Conservation (phyloP, 805 yeast genomes). For the Yamadazyma insecticola region DNA sequence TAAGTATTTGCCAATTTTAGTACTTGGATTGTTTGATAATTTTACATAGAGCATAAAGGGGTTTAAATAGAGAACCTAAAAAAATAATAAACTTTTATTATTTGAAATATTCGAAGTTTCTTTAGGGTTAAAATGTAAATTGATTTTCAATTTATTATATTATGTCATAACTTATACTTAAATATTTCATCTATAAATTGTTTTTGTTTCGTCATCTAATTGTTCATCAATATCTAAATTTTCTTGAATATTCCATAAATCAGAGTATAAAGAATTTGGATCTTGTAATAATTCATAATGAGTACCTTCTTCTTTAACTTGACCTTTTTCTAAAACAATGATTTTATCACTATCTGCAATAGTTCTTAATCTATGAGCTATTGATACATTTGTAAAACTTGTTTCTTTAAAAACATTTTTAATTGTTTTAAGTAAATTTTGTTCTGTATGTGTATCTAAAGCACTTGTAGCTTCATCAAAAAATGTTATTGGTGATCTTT, state of each 20-base stretch:
- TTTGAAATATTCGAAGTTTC: too few species aligned
- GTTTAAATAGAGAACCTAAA: too few species aligned
- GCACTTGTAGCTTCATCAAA: slow-evolving; percentile 98
- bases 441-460: slow-evolving; percentile 94
- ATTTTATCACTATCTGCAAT: slow-evolving; percentile 93
- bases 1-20: too few species aligned
- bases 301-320: slow-evolving; percentile 83
- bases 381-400: slow-evolving; percentile 73
- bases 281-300: slow-evolving; percentile 58
- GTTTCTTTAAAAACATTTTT: slow-evolving; percentile 55
- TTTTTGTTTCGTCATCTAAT: slow-evolving; percentile 8
- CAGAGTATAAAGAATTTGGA: slow-evolving; percentile 62
- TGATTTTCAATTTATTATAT: too few species aligned
- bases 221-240: slow-evolving; percentile 50
- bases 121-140: neutral
- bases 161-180: slow-evolving; percentile 1
- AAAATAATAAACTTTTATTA: too few species aligned
- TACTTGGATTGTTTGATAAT: too few species aligned
- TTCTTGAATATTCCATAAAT: slow-evolving; percentile 92
- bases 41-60: too few species aligned
- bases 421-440: slow-evolving; percentile 71
- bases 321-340: slow-evolving; percentile 75
- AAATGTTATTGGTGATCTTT: slow-evolving; percentile 83
- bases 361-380: slow-evolving; percentile 91
- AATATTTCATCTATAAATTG: neutral